Conservation (phyloP, 305 asterid species). For the Solanum hybrid region DNA sequence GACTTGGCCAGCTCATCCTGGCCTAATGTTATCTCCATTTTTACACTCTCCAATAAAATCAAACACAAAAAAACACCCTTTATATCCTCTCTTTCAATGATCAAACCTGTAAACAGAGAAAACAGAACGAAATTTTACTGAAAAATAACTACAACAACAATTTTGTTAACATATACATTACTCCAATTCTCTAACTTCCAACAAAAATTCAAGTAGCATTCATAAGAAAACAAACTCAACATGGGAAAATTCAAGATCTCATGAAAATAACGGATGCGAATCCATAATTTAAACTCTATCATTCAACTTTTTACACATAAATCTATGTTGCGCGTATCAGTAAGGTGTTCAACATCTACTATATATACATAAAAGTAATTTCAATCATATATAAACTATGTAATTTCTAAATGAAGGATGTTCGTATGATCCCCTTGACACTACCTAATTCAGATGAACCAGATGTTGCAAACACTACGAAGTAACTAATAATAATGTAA, state of each 20-base stretch:
- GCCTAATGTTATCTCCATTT: conserved; percentile 31
- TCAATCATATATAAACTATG: neutral
- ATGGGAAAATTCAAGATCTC: neutral
- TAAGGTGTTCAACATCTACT: neutral
- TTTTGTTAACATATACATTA: neutral
- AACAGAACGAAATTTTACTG: neutral
- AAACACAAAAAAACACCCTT: neutral
- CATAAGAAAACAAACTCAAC: neutral
- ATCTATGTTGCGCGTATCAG: neutral
- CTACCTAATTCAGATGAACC: neutral
- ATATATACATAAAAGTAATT: no score
- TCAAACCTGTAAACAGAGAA: neutral
- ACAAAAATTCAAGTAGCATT: neutral
- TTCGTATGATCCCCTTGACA: neutral
- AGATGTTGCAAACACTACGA: neutral
- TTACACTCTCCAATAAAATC: neutral
- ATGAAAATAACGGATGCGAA: neutral
- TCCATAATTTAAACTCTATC: neutral
- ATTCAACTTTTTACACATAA: neutral
- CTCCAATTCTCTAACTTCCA: neutral
- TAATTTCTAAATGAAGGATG: no score
- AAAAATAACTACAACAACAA: neutral
- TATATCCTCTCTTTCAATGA: neutral
- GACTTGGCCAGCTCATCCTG: conserved; percentile 49
- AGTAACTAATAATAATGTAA: neutral